Evolutionary conservation across 2,329 filamentous ascomycete species (phyloP).

Genomic region (Penicillium hordei): DNA sequence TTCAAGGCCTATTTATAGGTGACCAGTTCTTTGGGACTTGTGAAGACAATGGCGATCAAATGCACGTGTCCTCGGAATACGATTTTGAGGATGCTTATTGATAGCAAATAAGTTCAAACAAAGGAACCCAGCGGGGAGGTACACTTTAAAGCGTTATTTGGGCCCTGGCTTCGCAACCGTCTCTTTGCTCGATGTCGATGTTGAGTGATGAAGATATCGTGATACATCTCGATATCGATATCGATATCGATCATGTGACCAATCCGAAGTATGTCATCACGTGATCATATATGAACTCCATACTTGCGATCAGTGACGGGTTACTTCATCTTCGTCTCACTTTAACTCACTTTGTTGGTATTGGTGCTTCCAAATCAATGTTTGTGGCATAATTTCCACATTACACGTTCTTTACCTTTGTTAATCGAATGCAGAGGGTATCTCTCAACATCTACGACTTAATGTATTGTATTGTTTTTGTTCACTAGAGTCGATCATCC

Average conservation of each 20-base stretch:
- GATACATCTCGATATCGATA: background rate
- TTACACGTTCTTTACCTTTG: background rate
- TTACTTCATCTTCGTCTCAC: background rate
- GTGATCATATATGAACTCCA: background rate
- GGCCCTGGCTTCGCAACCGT: background rate
- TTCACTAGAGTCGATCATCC: background rate
- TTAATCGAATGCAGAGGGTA: background rate
- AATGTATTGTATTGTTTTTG: no score
- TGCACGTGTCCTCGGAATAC: background rate
- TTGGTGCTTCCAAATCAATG: background rate
- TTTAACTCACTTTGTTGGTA: background rate
- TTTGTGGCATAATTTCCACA: background rate
- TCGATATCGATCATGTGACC: constrained; percentile 2
- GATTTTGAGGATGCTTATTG: background rate
- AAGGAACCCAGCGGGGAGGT: background rate
- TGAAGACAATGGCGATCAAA: background rate
- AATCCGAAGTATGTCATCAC: background rate
- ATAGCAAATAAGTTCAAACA: background rate
- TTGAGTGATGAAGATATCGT: constrained; percentile 5
- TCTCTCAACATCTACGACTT: background rate
- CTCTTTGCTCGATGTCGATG: background rate
- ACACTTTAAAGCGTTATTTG: background rate
- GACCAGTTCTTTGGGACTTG: background rate
- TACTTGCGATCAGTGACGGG: background rate
- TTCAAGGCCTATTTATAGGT: background rate